Evolutionary conservation across 2,329 filamentous ascomycete genomes (phyloP), one percentile per base, ranked within the genome.

Genomic region (Beauveria scarabaeidicola): DNA sequence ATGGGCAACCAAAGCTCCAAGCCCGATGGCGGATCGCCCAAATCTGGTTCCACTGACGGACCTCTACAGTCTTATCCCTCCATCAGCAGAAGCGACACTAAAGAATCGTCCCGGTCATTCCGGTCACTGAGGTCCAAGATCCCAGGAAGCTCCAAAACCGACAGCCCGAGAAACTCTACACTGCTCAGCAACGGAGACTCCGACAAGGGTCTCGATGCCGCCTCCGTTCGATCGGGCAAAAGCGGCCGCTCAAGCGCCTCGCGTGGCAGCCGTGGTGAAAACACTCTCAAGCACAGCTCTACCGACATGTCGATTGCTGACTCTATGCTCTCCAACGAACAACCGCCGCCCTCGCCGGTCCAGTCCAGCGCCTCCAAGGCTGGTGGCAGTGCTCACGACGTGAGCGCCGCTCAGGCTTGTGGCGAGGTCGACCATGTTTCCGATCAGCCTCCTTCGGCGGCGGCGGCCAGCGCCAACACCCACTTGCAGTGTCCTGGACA

Each of bases 361-460:
- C 87, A 93, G 67, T 90, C 89, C 25, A 81, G 85, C 46, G 88
- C 88, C 13, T 76, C 91, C 63, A 87, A 85, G 66, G 8, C 23
- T 19, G 46, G 17, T 15, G 78, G 82, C 50, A 89, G 89, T 58
- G 86, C 90, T 65, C 87, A 90, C 68, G 87, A 92, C 72, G 85
- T 96, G 47, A 83, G 82, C 69, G 88, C 88, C 51, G 92, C 91
- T 47, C 89, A 95, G 73, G 85, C 88, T 57, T 89, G 85, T 53
- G 92, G 93, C 59, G 94, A 99, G 73, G 91, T 99, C 46, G 94
- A 96, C 68, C 86, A 92, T 66, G 91, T 99, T 21, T 97, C 93
- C 15, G 94, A 97, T 69, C 87, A 88, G 61, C 93, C 92, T 29
- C 91, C 91, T 2, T 85, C 85, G 11, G 88, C 87, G 38, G 80